These are phyloP conservation scores for Russula ochroleuca DNA, from an alignment of 768 basidiomycete species.

Conservation along the genomic window DNA sequence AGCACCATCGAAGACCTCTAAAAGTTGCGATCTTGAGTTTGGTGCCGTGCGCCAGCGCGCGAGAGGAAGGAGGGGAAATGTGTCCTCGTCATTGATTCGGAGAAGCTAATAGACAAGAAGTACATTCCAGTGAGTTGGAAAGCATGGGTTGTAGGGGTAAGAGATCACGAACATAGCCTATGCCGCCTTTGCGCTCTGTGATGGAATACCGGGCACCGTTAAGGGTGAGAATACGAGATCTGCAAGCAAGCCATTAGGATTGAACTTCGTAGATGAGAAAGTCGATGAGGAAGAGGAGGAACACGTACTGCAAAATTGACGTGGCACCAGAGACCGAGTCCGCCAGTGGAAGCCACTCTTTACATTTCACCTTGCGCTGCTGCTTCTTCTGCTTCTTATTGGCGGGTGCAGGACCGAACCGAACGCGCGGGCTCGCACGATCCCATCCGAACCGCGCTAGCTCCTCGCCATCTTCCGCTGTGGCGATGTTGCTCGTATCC, in stretches of 20 bases:
- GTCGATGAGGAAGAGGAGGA: not conserved
- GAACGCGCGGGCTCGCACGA: slow-evolving; percentile 18
- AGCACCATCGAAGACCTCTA: slow-evolving; percentile 18
- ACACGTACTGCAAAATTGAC: slow-evolving; percentile 8
- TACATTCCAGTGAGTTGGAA: no score
- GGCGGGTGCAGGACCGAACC: not conserved
- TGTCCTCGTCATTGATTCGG: not conserved
- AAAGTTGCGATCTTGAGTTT: slow-evolving; percentile 7
- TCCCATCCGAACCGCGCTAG: slow-evolving; percentile 21
- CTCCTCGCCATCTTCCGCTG: not conserved
- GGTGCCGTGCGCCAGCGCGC: slow-evolving; percentile 17
- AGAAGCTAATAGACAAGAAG: no score
- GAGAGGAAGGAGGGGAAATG: slow-evolving; percentile 7
- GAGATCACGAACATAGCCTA: slow-evolving; percentile 15
- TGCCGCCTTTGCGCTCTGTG: slow-evolving; percentile 11
- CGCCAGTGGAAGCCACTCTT: slow-evolving; percentile 18
- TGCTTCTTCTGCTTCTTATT: slow-evolving; percentile 9
- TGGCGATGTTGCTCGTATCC: not conserved
- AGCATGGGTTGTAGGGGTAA: not conserved
- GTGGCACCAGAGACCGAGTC: not conserved
- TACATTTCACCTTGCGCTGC: slow-evolving; percentile 20
- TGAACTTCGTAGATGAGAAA: not conserved
- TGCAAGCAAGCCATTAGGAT: not conserved
- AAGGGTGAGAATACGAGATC: slow-evolving; percentile 19
- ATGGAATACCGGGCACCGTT: slow-evolving; percentile 9